Percentiles rank a stretch among this genome's conserved stretches.
These are phyloP conservation scores for Psilocybe cubensis DNA, from an alignment of 768 basidiomycete genomes.

Conservation along the genomic window DNA sequence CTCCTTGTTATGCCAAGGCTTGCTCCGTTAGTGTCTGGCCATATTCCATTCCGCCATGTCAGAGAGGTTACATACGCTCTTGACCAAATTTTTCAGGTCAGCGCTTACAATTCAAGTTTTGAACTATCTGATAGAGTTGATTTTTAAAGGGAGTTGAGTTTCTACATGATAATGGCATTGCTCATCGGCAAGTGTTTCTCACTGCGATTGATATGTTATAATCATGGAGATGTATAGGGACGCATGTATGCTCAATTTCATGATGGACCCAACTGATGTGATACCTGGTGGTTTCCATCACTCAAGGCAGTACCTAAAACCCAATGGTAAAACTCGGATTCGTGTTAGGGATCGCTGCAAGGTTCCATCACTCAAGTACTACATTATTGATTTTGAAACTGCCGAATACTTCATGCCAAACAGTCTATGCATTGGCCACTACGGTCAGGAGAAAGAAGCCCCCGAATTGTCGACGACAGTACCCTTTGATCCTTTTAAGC, in stretches of 20 bases:
- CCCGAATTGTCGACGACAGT: conserved; percentile 25
- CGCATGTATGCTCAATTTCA: conserved; percentile 16
- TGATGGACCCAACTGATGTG: conserved; percentile 23
- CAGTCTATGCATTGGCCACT: conserved; percentile 7
- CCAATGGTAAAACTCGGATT: conserved; percentile 1
- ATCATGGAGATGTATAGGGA: too few relatives aligned
- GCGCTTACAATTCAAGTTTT: too few relatives aligned
- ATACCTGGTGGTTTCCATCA: conserved; percentile 21
- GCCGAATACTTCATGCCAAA: conserved; percentile 10
- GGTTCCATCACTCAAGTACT: conserved; percentile 27
- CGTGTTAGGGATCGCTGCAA: conserved; percentile 18
- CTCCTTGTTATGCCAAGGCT: conserved; percentile 27
- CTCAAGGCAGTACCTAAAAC: not conserved
- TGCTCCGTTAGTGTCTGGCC: conserved; percentile 9
- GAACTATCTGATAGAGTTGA: too few relatives aligned
- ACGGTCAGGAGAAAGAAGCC: conserved; percentile 24
- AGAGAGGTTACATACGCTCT: conserved; percentile 25
- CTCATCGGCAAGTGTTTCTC: too few relatives aligned
- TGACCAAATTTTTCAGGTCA: conserved; percentile 21
- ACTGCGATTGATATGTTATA: too few relatives aligned
- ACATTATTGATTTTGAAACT: conserved; percentile 31
- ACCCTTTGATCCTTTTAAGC: conserved; percentile 32
- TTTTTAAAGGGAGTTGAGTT: too few relatives aligned
- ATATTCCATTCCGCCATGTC: conserved; percentile 21
- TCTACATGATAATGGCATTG: too few relatives aligned